phyloP scores from a whole-genome alignment of 169 alveolate genomes.

The Eimeria zaria region DNA sequence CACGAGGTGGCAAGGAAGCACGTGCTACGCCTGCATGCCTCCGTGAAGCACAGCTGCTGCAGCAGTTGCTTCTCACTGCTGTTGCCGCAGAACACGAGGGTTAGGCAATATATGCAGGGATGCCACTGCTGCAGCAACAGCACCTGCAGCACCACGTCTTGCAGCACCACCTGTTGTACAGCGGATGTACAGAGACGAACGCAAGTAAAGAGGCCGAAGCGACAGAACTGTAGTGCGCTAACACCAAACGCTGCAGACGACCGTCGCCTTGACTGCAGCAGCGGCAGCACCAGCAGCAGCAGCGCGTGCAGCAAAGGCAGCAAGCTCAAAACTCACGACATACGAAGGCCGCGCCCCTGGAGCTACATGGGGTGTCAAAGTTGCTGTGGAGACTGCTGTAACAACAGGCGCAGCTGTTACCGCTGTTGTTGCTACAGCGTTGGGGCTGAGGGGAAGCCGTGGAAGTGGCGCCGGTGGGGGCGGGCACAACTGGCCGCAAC shows the following conservation, averaged over 20 bases:
- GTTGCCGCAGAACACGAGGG: conserved; percentile 61
- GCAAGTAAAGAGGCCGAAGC: not conserved
- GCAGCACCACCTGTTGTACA: not conserved
- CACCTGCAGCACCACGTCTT: not conserved
- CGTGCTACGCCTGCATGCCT: conserved; percentile 68
- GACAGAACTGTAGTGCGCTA: not conserved
- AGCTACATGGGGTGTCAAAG: not conserved
- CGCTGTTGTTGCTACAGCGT: conserved; percentile 1
- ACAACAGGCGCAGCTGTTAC: conserved; percentile 26
- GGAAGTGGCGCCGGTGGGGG: conserved; percentile 29
- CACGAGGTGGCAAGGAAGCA: conserved; percentile 48
- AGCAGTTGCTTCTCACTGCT: conserved; percentile 55
- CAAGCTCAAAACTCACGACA: not conserved
- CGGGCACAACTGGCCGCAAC: not conserved
- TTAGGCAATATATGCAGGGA: conserved; percentile 42
- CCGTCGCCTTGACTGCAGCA: conserved; percentile 15
- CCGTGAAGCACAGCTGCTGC: conserved; percentile 74
- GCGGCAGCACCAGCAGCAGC: conserved; percentile 18
- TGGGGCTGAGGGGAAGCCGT: not conserved
- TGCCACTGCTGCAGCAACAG: conserved; percentile 29
- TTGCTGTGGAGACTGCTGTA: not conserved
- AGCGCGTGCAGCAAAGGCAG: not conserved
- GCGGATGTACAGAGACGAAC: not conserved
- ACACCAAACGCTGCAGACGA: not conserved
- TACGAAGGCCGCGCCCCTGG: not conserved